phyloP scores from a whole-genome alignment of 1,284 basidiomycete species.

The Apiotrichum gracile region DNA sequence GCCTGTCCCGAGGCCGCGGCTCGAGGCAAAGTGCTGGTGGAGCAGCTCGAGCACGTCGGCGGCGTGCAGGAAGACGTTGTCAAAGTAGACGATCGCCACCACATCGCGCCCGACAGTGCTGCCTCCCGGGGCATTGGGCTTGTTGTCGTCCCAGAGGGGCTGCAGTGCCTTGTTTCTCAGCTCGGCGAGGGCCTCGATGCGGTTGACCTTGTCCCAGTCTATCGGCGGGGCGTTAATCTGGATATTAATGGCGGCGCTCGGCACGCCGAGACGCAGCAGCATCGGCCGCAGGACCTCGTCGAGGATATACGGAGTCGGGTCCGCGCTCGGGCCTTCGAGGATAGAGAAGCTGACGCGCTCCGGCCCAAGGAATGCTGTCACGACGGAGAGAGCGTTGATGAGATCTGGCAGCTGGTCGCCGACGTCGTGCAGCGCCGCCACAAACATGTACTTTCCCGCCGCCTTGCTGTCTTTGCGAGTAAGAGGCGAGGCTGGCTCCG shows the following conservation, averaged over 20 bases:
- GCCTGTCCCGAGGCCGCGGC: conserved; percentile 21
- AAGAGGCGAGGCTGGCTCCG: not conserved
- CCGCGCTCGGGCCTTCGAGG: conserved; percentile 45
- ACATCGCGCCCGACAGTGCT: conserved; percentile 18
- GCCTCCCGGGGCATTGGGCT: not conserved
- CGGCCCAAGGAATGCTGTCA: conserved; percentile 37
- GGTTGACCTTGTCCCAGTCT: conserved; percentile 36
- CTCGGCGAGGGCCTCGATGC: conserved; percentile 43
- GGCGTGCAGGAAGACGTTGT: conserved; percentile 45
- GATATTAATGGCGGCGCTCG: conserved; percentile 24
- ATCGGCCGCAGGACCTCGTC: conserved; percentile 34
- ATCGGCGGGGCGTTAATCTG: conserved; percentile 33
- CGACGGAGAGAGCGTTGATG: conserved; percentile 38
- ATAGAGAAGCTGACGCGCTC: conserved; percentile 36
- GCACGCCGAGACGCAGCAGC: conserved; percentile 32
- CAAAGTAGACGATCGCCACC: conserved; percentile 43
- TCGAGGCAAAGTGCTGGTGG: conserved; percentile 36
- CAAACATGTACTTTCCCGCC: conserved; percentile 37
- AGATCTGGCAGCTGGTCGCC: conserved; percentile 42
- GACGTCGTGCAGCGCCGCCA: conserved; percentile 40
- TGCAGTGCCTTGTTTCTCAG: conserved; percentile 42
- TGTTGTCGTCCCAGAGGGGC: conserved; percentile 37
- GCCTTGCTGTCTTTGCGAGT: not conserved
- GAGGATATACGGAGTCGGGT: conserved; percentile 39
- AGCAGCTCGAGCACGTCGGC: conserved; percentile 42